Evolutionary conservation across 2,329 filamentous ascomycete species (phyloP), one percentile per base, ranked within the genome.

Genomic region (Alternaria sp.): DNA sequence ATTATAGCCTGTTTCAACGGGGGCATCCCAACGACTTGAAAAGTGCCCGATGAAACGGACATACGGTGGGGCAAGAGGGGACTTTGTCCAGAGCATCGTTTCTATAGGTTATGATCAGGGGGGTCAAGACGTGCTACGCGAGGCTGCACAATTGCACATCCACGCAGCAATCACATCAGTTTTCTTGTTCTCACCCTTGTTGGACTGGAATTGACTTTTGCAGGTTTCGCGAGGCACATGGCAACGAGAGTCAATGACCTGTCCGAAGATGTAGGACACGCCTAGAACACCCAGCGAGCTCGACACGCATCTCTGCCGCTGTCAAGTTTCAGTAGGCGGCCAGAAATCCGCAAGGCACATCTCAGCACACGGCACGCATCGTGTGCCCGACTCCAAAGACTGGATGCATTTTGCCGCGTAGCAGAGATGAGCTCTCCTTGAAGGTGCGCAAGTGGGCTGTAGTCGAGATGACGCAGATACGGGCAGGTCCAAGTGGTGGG

Each of bases 1-100:
- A 42, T 39, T 61, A 69, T 68, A 67, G 66, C 56, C 40, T 62
- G 65, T 70, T 70, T 69, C 66, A 68, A 67, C 62, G 58, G 21
- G 21, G 21, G 51, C 56, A 56, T 51, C 46, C 58, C 61, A 57
- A 54, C 59, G 45, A 58, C 58, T 54, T 54, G 52, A 55, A 42
- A 49, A 39, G 21, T 49, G 37, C 54, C 57, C 44, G 51, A 55
- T 64, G 50, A 63, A 56, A 56, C 52, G 51, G 51, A 46, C 40
- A 40, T 33, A 49, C 17, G 51, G 64, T 54, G 62, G 62, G 62
- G 52, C 60, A 60, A 39, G 24, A 40, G 29, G 29, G 48, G 40
- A 45, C 26, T 34, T 60, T 56, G 60, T 37, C 42, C 57, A 58
- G 56, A 65, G 51, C 23, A 45, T 45, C 55, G 55, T 51, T 42